Percentiles rank a stretch among this genome's conserved stretches.
Conservation (phyloP, 768 basidiomycete genomes). For the Lentinula edodes region DNA sequence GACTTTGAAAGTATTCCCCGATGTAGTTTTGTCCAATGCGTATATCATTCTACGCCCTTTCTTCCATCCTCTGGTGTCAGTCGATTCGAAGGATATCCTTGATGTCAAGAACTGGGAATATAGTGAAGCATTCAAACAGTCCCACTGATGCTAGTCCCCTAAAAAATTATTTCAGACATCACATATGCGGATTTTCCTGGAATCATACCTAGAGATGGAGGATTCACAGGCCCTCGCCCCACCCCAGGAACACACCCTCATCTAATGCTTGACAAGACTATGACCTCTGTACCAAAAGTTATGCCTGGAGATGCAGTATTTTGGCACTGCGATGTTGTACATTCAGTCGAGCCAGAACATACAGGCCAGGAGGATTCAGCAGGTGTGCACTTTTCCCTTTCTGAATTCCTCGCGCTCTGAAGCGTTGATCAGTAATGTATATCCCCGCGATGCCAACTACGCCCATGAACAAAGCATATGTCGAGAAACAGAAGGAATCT, state of each 20-base stretch:
- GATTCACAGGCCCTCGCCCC: conserved; percentile 41
- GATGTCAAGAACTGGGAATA: conserved; percentile 51
- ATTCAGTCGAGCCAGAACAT: conserved; percentile 48
- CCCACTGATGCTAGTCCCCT: not conserved
- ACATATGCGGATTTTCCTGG: conserved; percentile 47
- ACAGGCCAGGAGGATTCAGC: conserved; percentile 51
- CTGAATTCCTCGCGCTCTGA: not conserved
- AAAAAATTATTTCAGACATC: conserved; percentile 28
- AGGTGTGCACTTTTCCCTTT: conserved; percentile 23
- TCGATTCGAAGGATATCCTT: conserved; percentile 41
- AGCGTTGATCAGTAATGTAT: conserved; percentile 54
- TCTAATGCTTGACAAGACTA: conserved; percentile 53
- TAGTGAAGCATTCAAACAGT: conserved; percentile 21
- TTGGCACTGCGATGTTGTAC: conserved; percentile 64
- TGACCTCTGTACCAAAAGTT: conserved; percentile 69
- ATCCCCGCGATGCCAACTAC: conserved; percentile 70
- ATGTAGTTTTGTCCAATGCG: conserved; percentile 61
- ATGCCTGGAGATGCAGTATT: conserved; percentile 74
- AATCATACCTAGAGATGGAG: conserved; percentile 32
- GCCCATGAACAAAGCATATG: conserved; percentile 52
- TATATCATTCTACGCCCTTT: conserved; percentile 76
- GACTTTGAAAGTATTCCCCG: conserved; percentile 64
- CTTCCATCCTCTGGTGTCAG: conserved; percentile 49
- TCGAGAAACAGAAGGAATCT: conserved; percentile 54
- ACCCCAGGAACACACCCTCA: conserved; percentile 61